Evolutionary conservation across 2,329 filamentous ascomycete genomes (phyloP), one percentile per base, ranked within the genome.

Genomic region (Colletotrichum lentis): DNA sequence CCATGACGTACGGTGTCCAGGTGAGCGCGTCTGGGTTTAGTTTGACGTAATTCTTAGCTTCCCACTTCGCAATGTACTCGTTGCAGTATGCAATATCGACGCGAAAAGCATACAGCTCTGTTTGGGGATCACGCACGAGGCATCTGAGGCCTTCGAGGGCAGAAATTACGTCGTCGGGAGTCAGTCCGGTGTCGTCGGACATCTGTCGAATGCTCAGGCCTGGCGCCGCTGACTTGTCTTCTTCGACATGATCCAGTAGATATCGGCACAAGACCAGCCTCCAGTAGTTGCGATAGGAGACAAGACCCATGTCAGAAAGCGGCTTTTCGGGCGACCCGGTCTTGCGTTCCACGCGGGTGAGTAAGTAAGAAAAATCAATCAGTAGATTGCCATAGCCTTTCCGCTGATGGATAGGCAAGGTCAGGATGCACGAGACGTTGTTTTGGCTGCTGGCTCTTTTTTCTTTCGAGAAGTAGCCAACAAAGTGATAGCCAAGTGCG

Each of bases 381-480:
- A 99, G 86, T 24, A 98, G 89, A 75, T 97, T 95, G 6, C 96
- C 96, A 73, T 98, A 99, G 65, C 96, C 96, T 78, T 97, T 97
- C 63, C 96, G 90, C 81, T 97, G 95, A 76, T 98, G 96, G 62
- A 98, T 97, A 0, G 96, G 96, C 46, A 99, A 83, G 4, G 97
- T 97, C 55, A 99, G 82, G 73, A 99, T 99, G 79, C 96, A 99
- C 10, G 94, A 97, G 55, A 99, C 96, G 72, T 99, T 99, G 79
- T 99, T 98, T 73, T 94, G 91, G 69, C 94, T 97, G 78, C 93
- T 95, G 2, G 93, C 91, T 50, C 96, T 87, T 80, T 99, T 99
- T 80, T 99, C 96, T 78, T 99, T 99, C 58, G 96, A 98, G 75
- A 99, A 99, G 77, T 99, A 99, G n/a, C 96, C 96, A 31, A 98